Percentiles rank a stretch among this genome's conserved stretches.
phyloP scores from a whole-genome alignment of 2,329 filamentous ascomycete genomes.

The Xylariaceae sp. region DNA sequence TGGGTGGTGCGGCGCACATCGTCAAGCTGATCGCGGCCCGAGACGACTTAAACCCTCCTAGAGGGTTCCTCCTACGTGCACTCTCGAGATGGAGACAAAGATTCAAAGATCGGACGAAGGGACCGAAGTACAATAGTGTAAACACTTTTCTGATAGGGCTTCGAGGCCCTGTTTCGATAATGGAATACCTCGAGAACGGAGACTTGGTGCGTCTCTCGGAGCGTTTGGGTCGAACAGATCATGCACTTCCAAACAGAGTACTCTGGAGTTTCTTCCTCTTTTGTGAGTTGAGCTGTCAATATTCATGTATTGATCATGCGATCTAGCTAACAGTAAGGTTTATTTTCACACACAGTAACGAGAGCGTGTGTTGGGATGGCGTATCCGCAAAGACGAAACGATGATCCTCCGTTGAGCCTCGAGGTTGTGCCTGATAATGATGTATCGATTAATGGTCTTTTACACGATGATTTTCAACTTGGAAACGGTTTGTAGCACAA shows the following conservation, averaged over 20 bases:
- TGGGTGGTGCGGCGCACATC: constrained; percentile 14
- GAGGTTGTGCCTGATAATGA: constrained; percentile 3
- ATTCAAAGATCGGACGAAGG: too few relatives aligned
- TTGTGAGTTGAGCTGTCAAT: constrained; percentile 6
- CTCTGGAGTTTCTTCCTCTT: constrained; percentile 17
- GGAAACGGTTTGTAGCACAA: constrained; percentile 7
- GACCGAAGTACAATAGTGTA: not conserved
- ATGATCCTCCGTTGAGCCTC: not conserved
- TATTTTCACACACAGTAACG: constrained; percentile 6
- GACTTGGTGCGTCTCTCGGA: not conserved
- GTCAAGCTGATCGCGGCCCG: constrained; percentile 5
- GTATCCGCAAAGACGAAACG: not conserved
- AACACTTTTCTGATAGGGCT: constrained; percentile 3
- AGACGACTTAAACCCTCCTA: not conserved
- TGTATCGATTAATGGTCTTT: not conserved
- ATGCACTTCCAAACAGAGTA: constrained; percentile 9
- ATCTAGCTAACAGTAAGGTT: not conserved
- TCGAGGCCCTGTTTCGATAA: not conserved
- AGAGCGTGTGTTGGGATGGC: constrained; percentile 12
- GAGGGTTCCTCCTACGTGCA: not conserved
- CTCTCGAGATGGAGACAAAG: not conserved
- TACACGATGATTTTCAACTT: constrained; percentile 7
- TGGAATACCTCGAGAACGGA: constrained; percentile 14
- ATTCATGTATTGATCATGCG: not conserved
- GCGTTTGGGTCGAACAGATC: not conserved